phyloP scores from a whole-genome alignment of 768 basidiomycete species.

The Hericium alpestre region DNA sequence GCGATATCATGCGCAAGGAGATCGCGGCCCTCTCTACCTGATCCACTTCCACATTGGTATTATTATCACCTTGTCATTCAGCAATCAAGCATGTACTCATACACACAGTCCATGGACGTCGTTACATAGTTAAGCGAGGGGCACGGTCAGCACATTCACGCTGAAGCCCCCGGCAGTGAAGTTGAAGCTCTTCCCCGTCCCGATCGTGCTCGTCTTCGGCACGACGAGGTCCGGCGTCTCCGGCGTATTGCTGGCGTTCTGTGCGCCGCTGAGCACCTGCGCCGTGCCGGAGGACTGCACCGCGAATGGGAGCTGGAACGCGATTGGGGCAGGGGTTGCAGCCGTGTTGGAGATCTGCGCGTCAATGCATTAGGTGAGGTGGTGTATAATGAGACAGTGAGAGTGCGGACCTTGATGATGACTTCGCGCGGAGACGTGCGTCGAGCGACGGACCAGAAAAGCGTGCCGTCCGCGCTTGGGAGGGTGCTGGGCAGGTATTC shows the following conservation, averaged over 20 bases:
- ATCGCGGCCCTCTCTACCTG: neutral
- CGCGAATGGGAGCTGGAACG: slow-evolving; percentile 45
- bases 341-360: slow-evolving; percentile 45
- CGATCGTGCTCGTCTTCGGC: slow-evolving; percentile 35
- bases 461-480: slow-evolving; percentile 33
- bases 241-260: slow-evolving; percentile 46
- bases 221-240: slow-evolving; percentile 34
- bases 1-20: neutral
- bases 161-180: slow-evolving; percentile 43
- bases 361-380: neutral
- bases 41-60: neutral
- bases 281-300: slow-evolving; percentile 35
- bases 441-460: slow-evolving; percentile 52
- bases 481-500: slow-evolving; percentile 56
- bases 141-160: slow-evolving; percentile 26
- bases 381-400: neutral
- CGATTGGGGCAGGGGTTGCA: slow-evolving; percentile 28
- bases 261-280: slow-evolving; percentile 39
- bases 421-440: slow-evolving; percentile 26
- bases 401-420: slow-evolving; percentile 44
- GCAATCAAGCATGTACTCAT: neutral
- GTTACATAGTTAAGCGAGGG: neutral
- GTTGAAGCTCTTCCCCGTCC: slow-evolving; percentile 39
- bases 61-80: neutral
- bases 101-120: neutral